A percentile compares a stretch with the other conserved stretches of the same genome.
phyloP scores from a whole-genome alignment of 768 basidiomycete species.

The Phanerochaete sordida region DNA sequence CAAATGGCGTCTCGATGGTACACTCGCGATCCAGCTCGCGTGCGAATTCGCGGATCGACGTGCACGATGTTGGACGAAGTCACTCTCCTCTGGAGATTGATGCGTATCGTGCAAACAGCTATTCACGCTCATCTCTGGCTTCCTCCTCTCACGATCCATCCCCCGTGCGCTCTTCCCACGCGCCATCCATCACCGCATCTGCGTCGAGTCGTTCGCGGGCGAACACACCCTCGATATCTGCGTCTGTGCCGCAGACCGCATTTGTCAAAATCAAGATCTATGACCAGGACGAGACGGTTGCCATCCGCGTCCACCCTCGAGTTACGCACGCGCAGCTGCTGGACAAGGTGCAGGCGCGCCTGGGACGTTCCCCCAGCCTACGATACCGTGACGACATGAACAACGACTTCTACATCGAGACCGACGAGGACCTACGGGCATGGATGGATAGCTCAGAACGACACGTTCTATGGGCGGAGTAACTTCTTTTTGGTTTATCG shows the following conservation, averaged over 20 bases:
- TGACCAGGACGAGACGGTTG: conserved; percentile 93
- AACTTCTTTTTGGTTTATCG: neutral
- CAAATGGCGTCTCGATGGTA: conserved; percentile 10
- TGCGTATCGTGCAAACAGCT: conserved; percentile 18
- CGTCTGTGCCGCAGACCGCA: conserved; percentile 74
- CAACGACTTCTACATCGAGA: conserved; percentile 59
- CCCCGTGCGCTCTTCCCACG: conserved; percentile 36
- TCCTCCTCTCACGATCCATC: conserved; percentile 22
- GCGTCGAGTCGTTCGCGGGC: conserved; percentile 52
- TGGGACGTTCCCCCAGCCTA: conserved; percentile 67
- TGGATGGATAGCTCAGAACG: conserved; percentile 83
- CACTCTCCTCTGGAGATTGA: conserved; percentile 23
- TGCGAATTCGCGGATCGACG: conserved; percentile 12
- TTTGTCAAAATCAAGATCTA: conserved; percentile 99
- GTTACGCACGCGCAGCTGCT: conserved; percentile 85
- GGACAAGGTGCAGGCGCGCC: conserved; percentile 85
- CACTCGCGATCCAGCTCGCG: conserved; percentile 21
- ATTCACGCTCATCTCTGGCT: conserved; percentile 26
- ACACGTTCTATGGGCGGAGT: conserved; percentile 80
- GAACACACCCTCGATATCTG: conserved; percentile 72
- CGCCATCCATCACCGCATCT: conserved; percentile 43
- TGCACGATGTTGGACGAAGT: conserved; percentile 10
- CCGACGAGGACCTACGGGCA: conserved; percentile 58
- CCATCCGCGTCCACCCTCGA: conserved; percentile 92
- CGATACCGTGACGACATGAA: conserved; percentile 76